phyloP scores from a whole-genome alignment of 1,284 basidiomycete species.

The Papiliotrema nemorosa region DNA sequence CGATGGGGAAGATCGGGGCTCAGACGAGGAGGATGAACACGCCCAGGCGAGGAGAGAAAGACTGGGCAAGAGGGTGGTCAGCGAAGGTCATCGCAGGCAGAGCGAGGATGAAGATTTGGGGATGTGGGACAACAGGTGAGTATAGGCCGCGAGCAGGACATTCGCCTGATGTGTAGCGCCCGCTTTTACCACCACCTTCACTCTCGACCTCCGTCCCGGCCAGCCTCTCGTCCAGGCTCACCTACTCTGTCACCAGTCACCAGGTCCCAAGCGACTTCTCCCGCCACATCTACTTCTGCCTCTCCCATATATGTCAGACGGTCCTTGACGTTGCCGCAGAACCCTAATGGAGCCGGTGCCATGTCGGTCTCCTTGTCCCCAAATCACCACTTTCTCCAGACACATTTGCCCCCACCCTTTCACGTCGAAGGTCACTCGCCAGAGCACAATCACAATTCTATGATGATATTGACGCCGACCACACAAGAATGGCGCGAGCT shows the following conservation, averaged over 20 bases:
- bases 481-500: constrained; percentile 50
- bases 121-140: constrained; percentile 45
- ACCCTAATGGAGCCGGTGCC: constrained; percentile 10
- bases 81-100: constrained; percentile 20
- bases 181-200: constrained; percentile 46
- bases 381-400: constrained; percentile 42
- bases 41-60: neutral
- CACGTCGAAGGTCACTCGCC: constrained; percentile 11
- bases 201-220: constrained; percentile 28
- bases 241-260: constrained; percentile 28
- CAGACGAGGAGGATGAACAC: constrained; percentile 5
- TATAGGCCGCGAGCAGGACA: neutral
- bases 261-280: constrained; percentile 9
- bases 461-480: constrained; percentile 50
- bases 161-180: constrained; percentile 26
- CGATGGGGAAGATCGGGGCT: constrained; percentile 10
- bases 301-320: constrained; percentile 24
- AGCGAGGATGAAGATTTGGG: constrained; percentile 20
- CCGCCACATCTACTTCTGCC: constrained; percentile 7
- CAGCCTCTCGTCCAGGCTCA: constrained; percentile 31
- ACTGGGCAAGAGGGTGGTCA: constrained; percentile 19
- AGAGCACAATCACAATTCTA: constrained; percentile 11
- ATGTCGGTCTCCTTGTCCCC: constrained; percentile 36
- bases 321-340: constrained; percentile 23
- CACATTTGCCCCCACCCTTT: constrained; percentile 43